phyloP scores from a whole-genome alignment of 2,329 filamentous ascomycete species.

The Penicillium sp. region DNA sequence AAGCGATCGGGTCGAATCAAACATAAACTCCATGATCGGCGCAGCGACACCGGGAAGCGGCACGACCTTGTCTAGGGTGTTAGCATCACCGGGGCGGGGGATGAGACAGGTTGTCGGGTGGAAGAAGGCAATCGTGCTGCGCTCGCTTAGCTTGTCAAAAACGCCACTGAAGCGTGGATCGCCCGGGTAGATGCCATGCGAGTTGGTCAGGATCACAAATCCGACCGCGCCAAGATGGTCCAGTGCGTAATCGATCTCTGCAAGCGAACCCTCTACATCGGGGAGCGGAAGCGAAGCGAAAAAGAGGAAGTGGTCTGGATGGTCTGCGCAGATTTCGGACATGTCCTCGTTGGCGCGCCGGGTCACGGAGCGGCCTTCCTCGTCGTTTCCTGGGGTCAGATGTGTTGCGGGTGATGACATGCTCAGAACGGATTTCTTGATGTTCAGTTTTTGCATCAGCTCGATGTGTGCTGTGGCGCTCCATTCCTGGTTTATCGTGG shows the following conservation, averaged over 20 bases:
- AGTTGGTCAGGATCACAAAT: constrained; percentile 54
- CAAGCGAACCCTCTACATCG: constrained; percentile 47
- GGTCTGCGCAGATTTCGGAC: constrained; percentile 25
- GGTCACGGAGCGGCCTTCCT: constrained; percentile 39
- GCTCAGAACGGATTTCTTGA: constrained; percentile 55
- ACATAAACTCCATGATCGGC: constrained; percentile 31
- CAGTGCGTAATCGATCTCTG: constrained; percentile 49
- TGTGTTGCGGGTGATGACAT: constrained; percentile 56
- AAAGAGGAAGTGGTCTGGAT: constrained; percentile 48
- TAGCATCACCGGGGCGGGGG: neutral
- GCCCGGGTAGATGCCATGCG: constrained; percentile 54
- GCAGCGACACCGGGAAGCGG: constrained; percentile 20
- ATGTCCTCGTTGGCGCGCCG: constrained; percentile 37
- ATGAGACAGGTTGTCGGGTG: constrained; percentile 49
- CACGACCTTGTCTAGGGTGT: constrained; percentile 8
- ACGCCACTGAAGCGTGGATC: constrained; percentile 47
- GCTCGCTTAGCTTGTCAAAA: constrained; percentile 50
- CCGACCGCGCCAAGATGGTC: constrained; percentile 51
- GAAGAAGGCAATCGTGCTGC: constrained; percentile 53
- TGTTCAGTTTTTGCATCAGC: constrained; percentile 52
- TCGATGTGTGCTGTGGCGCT: constrained; percentile 47
- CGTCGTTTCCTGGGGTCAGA: constrained; percentile 42
- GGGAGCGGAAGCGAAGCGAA: constrained; percentile 57
- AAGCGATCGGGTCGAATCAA: constrained; percentile 27
- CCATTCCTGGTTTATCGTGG: constrained; percentile 40